A percentile compares a stretch with the other conserved stretches of the same genome.
phyloP scores from a whole-genome alignment of 352 stramenopile genomes.

The Phytophthora melonis region DNA sequence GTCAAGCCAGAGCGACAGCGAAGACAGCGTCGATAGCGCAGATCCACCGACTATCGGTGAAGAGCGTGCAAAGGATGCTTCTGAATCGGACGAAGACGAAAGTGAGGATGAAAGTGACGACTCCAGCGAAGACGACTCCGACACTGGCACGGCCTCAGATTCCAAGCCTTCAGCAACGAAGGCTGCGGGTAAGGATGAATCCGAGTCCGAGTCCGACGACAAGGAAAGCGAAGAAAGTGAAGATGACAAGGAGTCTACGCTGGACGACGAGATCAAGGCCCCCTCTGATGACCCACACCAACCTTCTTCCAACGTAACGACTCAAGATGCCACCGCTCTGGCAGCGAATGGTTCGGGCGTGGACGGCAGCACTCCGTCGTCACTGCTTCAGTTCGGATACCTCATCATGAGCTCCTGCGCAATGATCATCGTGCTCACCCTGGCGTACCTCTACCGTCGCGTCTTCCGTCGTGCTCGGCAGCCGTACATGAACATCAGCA shows the following conservation, averaged over 20 bases:
- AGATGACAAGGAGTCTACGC: conserved; percentile 35
- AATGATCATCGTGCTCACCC: conserved; percentile 65
- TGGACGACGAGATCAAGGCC: conserved; percentile 40
- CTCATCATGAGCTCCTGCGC: conserved; percentile 69
- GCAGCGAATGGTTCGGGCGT: conserved; percentile 34
- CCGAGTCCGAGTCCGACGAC: conserved; percentile 25
- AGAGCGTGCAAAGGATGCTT: conserved; percentile 6
- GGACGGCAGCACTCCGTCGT: conserved; percentile 37
- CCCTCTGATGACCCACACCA: conserved; percentile 12
- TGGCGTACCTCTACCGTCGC: conserved; percentile 76
- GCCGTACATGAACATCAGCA: conserved; percentile 82
- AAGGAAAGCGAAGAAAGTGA: conserved; percentile 29
- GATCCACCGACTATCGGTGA: conserved; percentile 8
- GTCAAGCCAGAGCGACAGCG: conserved; percentile 21
- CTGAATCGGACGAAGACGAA: conserved; percentile 8
- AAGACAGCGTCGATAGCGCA: conserved; percentile 27
- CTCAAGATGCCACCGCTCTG: conserved; percentile 26
- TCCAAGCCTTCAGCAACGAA: conserved; percentile 13
- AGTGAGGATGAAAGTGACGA: conserved; percentile 33
- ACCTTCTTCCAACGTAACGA: conserved; percentile 10
- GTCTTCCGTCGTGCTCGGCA: conserved; percentile 68
- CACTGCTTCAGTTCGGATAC: conserved; percentile 68
- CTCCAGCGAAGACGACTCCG: conserved; percentile 18
- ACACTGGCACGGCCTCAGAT: not conserved
- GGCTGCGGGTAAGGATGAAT: conserved; percentile 4